These are phyloP conservation scores for Thielaviopsis ethacetica DNA, from an alignment of 2,329 filamentous ascomycete genomes.

Conservation along the genomic window DNA sequence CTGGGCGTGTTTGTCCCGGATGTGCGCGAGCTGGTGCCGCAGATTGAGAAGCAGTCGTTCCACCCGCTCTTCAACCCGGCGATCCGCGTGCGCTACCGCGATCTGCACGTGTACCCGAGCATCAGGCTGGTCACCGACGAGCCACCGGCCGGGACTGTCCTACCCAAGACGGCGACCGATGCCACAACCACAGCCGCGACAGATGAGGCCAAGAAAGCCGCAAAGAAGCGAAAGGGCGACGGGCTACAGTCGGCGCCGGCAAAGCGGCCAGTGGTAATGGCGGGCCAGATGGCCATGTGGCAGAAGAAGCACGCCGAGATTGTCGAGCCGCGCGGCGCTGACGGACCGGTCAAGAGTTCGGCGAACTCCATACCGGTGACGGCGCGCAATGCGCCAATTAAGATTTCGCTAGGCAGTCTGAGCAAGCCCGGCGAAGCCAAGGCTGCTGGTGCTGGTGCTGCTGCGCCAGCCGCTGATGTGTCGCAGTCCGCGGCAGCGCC, in stretches of 20 bases:
- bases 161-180: constrained; percentile 19
- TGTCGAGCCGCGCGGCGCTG: constrained; percentile 10
- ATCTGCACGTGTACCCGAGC: constrained; percentile 54
- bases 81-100: constrained; percentile 59
- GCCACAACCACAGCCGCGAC: constrained; percentile 10
- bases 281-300: constrained; percentile 28
- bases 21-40: constrained; percentile 36
- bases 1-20: constrained; percentile 73
- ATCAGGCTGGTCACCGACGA: constrained; percentile 42
- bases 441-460: background rate
- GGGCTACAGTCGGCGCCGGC: constrained; percentile 16
- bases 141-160: constrained; percentile 12
- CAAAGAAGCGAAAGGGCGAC: constrained; percentile 40
- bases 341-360: constrained; percentile 1
- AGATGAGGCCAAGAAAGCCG: constrained; percentile 21
- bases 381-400: constrained; percentile 15
- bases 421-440: background rate
- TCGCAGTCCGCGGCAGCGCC: background rate
- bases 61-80: constrained; percentile 51
- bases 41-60: constrained; percentile 50
- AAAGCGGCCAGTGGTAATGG: constrained; percentile 26
- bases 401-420: constrained; percentile 18
- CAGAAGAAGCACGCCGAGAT: constrained; percentile 28
- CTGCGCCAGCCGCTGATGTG: background rate
- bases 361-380: constrained; percentile 2